Evolutionary conservation across 495 filamentous ascomycete species (phyloP), one percentile per base, ranked within the genome.

Genomic region (Hypoxylon fuscum): DNA sequence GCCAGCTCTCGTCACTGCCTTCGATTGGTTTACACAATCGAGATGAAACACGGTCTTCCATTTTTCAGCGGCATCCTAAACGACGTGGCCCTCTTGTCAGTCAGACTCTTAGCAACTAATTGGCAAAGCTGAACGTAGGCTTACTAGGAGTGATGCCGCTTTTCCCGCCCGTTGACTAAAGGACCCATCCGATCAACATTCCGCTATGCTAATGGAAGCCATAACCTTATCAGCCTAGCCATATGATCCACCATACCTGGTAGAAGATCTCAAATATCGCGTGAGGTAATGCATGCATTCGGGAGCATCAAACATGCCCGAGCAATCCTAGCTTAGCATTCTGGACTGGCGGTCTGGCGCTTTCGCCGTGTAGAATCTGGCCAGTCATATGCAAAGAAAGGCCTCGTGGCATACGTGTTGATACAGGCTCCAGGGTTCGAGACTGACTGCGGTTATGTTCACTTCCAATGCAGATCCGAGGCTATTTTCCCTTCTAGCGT

Each of bases 381-480:
- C 62, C 55, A 60, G 41, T 66, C 22, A 52, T 41, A 34, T 56
- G 15, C 51, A 15, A 23, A 31, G 20, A 40, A 38, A 44, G 20
- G 9, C 15, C 52, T 29, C 42, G 57, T 57, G 47, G 29, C 25
- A 8, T 42, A 54, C 54, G 54, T 38, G 60, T 58, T 31, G 55
- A 31, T 46, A 22, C 43, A 35, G 18, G 25, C n/a, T 37, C 12
- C 42, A 40, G 4, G 21, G 25, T 18, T 44, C 20, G 17, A 52
- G 17, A 31, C 32, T 49, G n/a, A 35, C 37, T 14, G 20, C 29
- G 35, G 31, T 14, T 17, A 45, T 52, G 38, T 45, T 79, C 72
- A 78, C 72, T 84, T 87, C 87, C 88, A 90, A 66, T 80, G 75
- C 40, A 88, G 74, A 63, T 88, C 85, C 47, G 74, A 71, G 25